Evolutionary conservation across 345 rosid species (phyloP).

Genomic region (Mallotus nudiflorus): DNA sequence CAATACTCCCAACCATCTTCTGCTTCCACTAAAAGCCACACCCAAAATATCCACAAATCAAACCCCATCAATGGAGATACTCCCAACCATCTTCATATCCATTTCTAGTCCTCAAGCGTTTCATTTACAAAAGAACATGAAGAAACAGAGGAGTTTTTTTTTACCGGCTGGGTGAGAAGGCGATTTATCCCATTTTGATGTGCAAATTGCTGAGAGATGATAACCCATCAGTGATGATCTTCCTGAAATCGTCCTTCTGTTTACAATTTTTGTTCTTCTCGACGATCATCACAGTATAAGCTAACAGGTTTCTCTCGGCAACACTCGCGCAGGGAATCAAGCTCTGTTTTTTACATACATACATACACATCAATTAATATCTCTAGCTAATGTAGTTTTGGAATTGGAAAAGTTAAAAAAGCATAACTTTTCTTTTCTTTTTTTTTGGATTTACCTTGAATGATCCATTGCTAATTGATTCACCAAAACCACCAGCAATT

Average conservation of each 20-base stretch:
- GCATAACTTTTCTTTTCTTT: too few species aligned
- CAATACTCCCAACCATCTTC: constrained; percentile 64
- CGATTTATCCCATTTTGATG: constrained; percentile 89
- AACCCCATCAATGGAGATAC: constrained; percentile 7
- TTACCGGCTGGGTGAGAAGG: constrained; percentile 75
- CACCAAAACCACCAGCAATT: constrained; percentile 54
- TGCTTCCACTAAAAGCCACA: constrained; percentile 6
- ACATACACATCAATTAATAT: not conserved
- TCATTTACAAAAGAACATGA: not conserved
- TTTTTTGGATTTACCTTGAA: constrained; percentile 43
- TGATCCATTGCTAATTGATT: constrained; percentile 46
- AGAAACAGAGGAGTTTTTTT: not conserved
- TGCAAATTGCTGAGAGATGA: constrained; percentile 74
- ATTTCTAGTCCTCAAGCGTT: too few species aligned
- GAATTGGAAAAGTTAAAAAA: not conserved
- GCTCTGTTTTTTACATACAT: constrained; percentile 44
- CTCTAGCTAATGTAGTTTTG: not conserved
- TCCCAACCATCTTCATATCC: not conserved
- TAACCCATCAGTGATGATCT: constrained; percentile 60
- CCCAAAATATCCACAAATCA: constrained; percentile 11
- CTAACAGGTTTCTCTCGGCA: constrained; percentile 71
- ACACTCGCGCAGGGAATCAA: constrained; percentile 67
- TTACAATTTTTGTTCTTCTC: constrained; percentile 74
- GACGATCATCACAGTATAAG: constrained; percentile 74
- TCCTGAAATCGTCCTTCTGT: constrained; percentile 71